These are phyloP conservation scores for Boletus vinaceobasis DNA, from an alignment of 768 basidiomycete genomes.

Conservation along the genomic window DNA sequence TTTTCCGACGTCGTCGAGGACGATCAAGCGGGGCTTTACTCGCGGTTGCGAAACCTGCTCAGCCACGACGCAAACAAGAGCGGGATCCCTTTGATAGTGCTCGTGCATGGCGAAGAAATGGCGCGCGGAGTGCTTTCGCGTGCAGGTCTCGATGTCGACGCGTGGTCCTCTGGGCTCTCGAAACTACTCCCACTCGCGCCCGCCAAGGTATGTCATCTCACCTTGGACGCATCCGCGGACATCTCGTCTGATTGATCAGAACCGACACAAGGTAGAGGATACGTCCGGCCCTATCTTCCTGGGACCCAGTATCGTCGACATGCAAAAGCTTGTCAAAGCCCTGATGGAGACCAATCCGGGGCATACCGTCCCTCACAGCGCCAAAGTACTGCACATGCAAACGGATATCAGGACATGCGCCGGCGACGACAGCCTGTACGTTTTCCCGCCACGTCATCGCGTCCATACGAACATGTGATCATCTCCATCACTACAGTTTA, in stretches of 20 bases:
- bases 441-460: background rate
- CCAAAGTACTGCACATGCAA: constrained; percentile 32
- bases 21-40: constrained; percentile 8
- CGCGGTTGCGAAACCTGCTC: constrained; percentile 21
- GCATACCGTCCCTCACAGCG: constrained; percentile 28
- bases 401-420: constrained; percentile 41
- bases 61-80: constrained; percentile 14
- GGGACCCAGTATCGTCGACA: constrained; percentile 41
- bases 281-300: background rate
- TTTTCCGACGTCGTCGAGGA: constrained; percentile 19
- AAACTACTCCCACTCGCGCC: constrained; percentile 11
- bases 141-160: constrained; percentile 40
- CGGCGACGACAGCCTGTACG: constrained; percentile 49
- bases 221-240: background rate
- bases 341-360: constrained; percentile 37
- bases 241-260: constrained; percentile 1
- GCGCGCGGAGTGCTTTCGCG: constrained; percentile 38
- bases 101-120: constrained; percentile 44
- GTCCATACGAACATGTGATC: background rate
- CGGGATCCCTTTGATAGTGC: constrained; percentile 39
- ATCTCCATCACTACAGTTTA: constrained; percentile 26
- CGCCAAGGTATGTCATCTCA: constrained; percentile 6
- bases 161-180: constrained; percentile 40
- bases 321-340: constrained; percentile 35
- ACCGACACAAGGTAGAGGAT: constrained; percentile 2